These are phyloP conservation scores for Trametes sp. DNA, from an alignment of 1,284 basidiomycete species.

Conservation along the genomic window DNA sequence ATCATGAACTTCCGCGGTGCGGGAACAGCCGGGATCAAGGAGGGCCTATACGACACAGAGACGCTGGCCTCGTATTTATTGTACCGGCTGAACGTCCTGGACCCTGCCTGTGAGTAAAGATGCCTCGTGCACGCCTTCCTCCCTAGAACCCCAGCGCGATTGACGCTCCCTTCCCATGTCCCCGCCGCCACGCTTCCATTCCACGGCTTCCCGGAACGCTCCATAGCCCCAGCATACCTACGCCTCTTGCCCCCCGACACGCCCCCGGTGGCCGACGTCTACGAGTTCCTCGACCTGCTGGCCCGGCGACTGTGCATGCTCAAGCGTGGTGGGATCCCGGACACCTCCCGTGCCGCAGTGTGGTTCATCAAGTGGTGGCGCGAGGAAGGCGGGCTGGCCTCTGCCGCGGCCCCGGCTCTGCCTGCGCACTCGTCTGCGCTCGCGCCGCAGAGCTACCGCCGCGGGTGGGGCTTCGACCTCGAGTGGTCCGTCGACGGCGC, in stretches of 20 bases:
- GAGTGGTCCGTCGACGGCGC: constrained; percentile 60
- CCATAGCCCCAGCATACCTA: constrained; percentile 74
- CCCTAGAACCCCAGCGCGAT: constrained; percentile 17
- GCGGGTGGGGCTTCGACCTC: constrained; percentile 85
- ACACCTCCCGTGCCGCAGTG: constrained; percentile 74
- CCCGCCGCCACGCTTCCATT: constrained; percentile 10
- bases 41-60: constrained; percentile 89
- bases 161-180: constrained; percentile 19
- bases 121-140: constrained; percentile 8
- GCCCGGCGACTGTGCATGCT: constrained; percentile 83
- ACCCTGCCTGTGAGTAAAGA: constrained; percentile 66
- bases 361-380: constrained; percentile 90
- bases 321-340: constrained; percentile 74
- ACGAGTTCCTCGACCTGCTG: constrained; percentile 74
- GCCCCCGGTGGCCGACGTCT: constrained; percentile 64
- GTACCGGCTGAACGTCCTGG: constrained; percentile 85
- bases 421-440: constrained; percentile 15
- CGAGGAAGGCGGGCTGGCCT: constrained; percentile 63
- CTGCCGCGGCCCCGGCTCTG: constrained; percentile 46
- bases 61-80: constrained; percentile 87
- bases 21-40: constrained; percentile 89
- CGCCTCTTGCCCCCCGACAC: constrained; percentile 61
- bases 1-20: constrained; percentile 16
- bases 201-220: not conserved
- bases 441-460: constrained; percentile 37